phyloP scores from a whole-genome alignment of 2,329 filamentous ascomycete species.

The Aspergillus ruber region DNA sequence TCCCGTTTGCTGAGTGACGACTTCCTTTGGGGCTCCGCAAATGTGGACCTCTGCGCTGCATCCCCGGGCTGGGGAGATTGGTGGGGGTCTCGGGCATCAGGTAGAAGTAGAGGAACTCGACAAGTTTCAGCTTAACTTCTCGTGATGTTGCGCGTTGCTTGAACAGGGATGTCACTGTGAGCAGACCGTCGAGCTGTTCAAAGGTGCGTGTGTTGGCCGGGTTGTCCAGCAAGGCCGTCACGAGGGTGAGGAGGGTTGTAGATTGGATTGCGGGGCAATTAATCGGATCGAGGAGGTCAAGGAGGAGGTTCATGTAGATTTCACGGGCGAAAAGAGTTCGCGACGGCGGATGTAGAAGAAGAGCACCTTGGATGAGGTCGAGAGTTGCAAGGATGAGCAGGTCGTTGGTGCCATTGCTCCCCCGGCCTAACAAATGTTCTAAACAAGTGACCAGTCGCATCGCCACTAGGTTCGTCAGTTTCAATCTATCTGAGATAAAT shows the following conservation, averaged over 20 bases:
- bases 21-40: constrained; percentile 47
- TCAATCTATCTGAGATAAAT: not conserved
- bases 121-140: constrained; percentile 89
- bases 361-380: constrained; percentile 78
- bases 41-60: constrained; percentile 49
- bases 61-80: constrained; percentile 40
- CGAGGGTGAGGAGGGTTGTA: constrained; percentile 80
- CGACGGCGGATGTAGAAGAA: constrained; percentile 85
- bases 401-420: constrained; percentile 75
- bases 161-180: constrained; percentile 88
- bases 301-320: constrained; percentile 91
- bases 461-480: constrained; percentile 51
- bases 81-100: constrained; percentile 79
- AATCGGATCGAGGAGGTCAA: constrained; percentile 86
- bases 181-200: constrained; percentile 81
- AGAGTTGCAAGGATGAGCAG: constrained; percentile 80
- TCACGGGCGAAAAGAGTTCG: constrained; percentile 81
- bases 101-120: constrained; percentile 98
- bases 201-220: constrained; percentile 88
- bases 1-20: constrained; percentile 34
- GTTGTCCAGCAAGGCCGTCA: constrained; percentile 77
- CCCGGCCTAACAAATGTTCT: constrained; percentile 77
- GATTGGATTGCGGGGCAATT: constrained; percentile 92
- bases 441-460: constrained; percentile 78
- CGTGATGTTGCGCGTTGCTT: constrained; percentile 78